Evolutionary conservation across 2,329 filamentous ascomycete genomes (phyloP), one percentile per base, ranked within the genome.

Genomic region (Pleoardoris graminearum): DNA sequence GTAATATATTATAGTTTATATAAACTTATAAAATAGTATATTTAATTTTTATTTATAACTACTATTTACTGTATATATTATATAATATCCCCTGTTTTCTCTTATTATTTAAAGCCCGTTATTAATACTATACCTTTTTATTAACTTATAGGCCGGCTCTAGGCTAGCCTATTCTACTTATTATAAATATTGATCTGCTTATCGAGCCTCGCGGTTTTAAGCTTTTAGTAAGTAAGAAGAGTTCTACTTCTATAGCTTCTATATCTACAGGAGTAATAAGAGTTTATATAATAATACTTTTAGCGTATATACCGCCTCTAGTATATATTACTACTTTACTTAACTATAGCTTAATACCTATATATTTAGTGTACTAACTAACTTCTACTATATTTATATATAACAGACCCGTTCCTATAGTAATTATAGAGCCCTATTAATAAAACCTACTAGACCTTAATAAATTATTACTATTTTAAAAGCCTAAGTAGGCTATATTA

Each of bases 121-220:
- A n/a, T 42, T 7, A 14, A 37, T 14, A 37, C 35, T 37, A 14
- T 30, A 45, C 39, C 35, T 16, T 27, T 48, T 50, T 42, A 39
- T 51, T 54, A 60, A 56, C 62, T 55, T 63, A 73, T 75, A 71
- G 72, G 73, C 75, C 77, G 71, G 76, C 65, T 60, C 48, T 53
- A 66, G 57, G 72, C 75, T 71, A 72, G 74, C 73, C 65, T 56
- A 55, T 60, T 60, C 81, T 81, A 83, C 84, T 80, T 85, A 91
- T 82, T 83, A 87, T 96, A 91, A 91, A 96, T 91, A 95, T 96
- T 88, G 85, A 89, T 76, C 87, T 88, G 63, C 84, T 96, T 62
- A 84, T 96, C 76, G 90, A 91, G 82, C 82, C 81, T 71, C 79
- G 85, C 71, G 85, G 85, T 82, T 86, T 87, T 76, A 86, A 88